Evolutionary conservation across 176 grass and related monocot species (phyloP).

Genomic region (Sorghum bicolor): DNA sequence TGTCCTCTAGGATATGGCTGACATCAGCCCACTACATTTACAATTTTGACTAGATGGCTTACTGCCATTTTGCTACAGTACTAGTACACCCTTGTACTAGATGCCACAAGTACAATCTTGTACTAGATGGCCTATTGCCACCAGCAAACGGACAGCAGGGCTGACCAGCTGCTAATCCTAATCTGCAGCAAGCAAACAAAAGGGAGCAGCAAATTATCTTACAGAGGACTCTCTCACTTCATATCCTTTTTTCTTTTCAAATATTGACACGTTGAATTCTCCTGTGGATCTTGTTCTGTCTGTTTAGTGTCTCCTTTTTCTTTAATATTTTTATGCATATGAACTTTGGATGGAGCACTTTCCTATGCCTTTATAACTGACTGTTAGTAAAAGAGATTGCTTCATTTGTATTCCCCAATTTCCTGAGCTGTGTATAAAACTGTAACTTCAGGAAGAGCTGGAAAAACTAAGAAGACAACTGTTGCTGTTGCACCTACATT

Average conservation of each 20-base stretch:
- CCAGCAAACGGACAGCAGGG: no score
- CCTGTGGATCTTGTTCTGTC: not conserved
- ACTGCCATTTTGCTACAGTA: no score
- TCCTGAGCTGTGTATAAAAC: slow-evolving; percentile 56
- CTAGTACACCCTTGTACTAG: no score
- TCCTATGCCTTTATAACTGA: not conserved
- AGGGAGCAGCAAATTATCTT: no score
- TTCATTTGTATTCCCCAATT: slow-evolving; percentile 18
- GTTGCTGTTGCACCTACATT: slow-evolving; percentile 61
- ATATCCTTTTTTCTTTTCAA: slow-evolving; percentile 48
- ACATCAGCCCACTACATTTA: no score
- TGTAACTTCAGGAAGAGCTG: slow-evolving; percentile 44
- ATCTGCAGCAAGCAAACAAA: slow-evolving; percentile 64
- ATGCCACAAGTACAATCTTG: no score
- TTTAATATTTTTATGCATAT: not conserved
- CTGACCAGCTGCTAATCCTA: no score
- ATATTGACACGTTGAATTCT: slow-evolving; percentile 8
- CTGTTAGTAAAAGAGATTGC: not conserved
- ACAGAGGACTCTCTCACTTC: slow-evolving; percentile 73
- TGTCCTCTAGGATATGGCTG: no score
- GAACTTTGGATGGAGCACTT: not conserved
- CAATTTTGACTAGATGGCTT: no score
- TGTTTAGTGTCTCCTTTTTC: not conserved
- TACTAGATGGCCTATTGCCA: no score
- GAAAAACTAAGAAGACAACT: slow-evolving; percentile 63